Conservation (phyloP, 345 rosid genomes). For the Lepidium sativum region DNA sequence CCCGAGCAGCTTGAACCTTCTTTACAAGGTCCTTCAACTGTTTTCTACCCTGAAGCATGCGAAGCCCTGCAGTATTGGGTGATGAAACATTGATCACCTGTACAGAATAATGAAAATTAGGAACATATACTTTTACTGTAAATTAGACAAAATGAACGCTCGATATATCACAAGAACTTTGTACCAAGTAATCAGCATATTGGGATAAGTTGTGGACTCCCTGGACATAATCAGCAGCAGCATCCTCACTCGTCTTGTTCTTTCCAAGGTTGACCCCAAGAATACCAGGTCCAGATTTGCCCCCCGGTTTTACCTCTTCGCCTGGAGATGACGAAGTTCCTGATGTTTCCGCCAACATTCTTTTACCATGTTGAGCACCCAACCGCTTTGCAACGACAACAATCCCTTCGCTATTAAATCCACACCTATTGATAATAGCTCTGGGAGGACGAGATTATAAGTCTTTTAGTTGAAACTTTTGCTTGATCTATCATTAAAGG, state of each 20-base stretch:
- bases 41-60: slow-evolving; percentile 94
- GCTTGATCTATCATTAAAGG: background rate
- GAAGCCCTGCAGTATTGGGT: slow-evolving; percentile 92
- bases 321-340: slow-evolving; percentile 45
- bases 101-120: background rate
- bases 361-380: slow-evolving; percentile 96
- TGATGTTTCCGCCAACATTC: slow-evolving; percentile 82
- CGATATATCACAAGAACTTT: background rate
- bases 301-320: slow-evolving; percentile 67
- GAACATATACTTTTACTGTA: background rate
- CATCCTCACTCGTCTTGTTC: slow-evolving; percentile 94
- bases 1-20: slow-evolving; percentile 99
- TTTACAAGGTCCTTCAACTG: slow-evolving; percentile 90
- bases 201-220: slow-evolving; percentile 97
- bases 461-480: background rate
- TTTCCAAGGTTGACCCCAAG: slow-evolving; percentile 98
- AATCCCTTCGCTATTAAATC: slow-evolving; percentile 96
- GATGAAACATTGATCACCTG: slow-evolving; percentile 98
- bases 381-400: slow-evolving; percentile 91
- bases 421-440: slow-evolving; percentile 89
- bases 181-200: slow-evolving; percentile 96
- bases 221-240: slow-evolving; percentile 88
- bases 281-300: slow-evolving; percentile 98
- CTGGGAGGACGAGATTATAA: slow-evolving; percentile 28
- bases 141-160: background rate